Evolutionary conservation across 2,329 filamentous ascomycete species (phyloP).

Genomic region (Fusarium nodosum): DNA sequence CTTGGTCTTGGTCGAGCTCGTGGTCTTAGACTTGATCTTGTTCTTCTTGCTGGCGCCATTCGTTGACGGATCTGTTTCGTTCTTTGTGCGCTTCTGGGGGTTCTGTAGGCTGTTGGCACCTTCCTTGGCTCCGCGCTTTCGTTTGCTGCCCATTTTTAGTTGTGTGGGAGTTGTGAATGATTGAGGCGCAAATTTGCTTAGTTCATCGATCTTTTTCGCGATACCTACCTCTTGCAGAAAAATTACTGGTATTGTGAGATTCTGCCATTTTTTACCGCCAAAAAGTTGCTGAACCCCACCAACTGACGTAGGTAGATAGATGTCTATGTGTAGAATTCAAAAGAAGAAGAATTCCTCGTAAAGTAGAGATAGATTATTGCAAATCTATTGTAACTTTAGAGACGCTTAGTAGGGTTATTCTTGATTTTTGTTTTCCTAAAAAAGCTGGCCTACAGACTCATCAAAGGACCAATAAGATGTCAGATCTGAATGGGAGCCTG

Average conservation of each 20-base stretch:
- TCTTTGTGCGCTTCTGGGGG: constrained; percentile 54
- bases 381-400: not conserved
- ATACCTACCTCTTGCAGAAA: constrained; percentile 33
- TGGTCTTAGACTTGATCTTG: constrained; percentile 3
- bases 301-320: constrained; percentile 8
- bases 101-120: constrained; percentile 47
- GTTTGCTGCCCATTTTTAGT: constrained; percentile 53
- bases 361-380: not conserved
- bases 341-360: not conserved
- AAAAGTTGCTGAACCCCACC: constrained; percentile 39
- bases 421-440: not conserved
- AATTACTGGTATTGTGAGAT: constrained; percentile 28
- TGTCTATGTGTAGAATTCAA: not conserved
- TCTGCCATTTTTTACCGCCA: constrained; percentile 46
- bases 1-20: constrained; percentile 38
- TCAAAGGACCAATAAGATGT: not conserved
- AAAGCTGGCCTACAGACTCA: not conserved
- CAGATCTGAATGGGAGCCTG: not conserved
- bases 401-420: not conserved
- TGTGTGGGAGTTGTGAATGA: constrained; percentile 7
- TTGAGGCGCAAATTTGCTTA: constrained; percentile 19
- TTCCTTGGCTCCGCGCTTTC: constrained; percentile 55
- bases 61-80: constrained; percentile 42
- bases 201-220: constrained; percentile 12
- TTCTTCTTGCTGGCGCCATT: constrained; percentile 30